A percentile compares a stretch with the other conserved stretches of the same genome.
Evolutionary conservation across 2,329 filamentous ascomycete genomes (phyloP).

Genomic region (Trichophyton benhamiae): DNA sequence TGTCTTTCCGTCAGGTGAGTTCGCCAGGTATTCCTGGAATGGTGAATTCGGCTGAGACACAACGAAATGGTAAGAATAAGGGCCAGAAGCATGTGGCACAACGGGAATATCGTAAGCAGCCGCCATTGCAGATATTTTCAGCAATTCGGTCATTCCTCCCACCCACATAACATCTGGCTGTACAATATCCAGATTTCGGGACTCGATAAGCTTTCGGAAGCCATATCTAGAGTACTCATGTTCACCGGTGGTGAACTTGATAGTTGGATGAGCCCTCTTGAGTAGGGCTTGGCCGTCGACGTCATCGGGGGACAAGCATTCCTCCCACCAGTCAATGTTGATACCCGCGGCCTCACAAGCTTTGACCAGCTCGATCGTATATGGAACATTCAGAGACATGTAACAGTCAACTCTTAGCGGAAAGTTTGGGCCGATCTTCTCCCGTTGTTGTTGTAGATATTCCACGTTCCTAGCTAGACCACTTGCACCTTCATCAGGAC

Average conservation of each 20-base stretch:
- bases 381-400: constrained; percentile 86
- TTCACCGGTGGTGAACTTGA: constrained; percentile 93
- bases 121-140: constrained; percentile 79
- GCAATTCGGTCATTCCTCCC: constrained; percentile 79
- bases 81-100: constrained; percentile 85
- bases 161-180: constrained; percentile 98
- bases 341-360: constrained; percentile 66
- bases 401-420: constrained; percentile 94
- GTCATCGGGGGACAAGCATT: constrained; percentile 83
- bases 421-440: constrained; percentile 76
- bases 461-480: constrained; percentile 82
- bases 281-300: constrained; percentile 80
- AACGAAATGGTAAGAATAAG: constrained; percentile 94
- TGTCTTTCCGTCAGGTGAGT: constrained; percentile 79
- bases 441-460: constrained; percentile 73
- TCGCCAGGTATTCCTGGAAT: constrained; percentile 92
- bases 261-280: constrained; percentile 76
- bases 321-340: constrained; percentile 95
- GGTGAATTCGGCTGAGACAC: constrained; percentile 85
- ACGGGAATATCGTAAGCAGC: constrained; percentile 89
- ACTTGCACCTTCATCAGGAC: constrained; percentile 70
- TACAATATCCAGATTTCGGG: constrained; percentile 82
- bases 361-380: constrained; percentile 83
- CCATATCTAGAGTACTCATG: constrained; percentile 92
- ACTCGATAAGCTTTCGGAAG: constrained; percentile 87